These are phyloP conservation scores for Solanum raphanifolium DNA, from an alignment of 257 asterid species.

Conservation along the genomic window DNA sequence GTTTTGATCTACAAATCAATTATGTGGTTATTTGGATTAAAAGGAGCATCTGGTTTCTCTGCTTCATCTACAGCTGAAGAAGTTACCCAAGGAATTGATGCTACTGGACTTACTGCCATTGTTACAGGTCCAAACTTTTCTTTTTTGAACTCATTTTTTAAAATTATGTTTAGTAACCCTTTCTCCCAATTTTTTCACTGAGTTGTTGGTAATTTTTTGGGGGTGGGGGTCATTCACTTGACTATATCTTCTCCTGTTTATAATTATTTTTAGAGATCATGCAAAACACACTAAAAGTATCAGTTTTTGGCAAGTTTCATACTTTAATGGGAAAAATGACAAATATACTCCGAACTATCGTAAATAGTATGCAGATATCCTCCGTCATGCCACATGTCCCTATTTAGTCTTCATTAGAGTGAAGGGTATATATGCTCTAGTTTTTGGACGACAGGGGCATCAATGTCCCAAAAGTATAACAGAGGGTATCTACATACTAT, in stretches of 20 bases:
- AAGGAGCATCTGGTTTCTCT: slow-evolving; percentile 52
- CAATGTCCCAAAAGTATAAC: too few species aligned
- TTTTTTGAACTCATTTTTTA: background rate
- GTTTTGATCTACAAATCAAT: background rate
- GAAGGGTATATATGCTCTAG: too few species aligned
- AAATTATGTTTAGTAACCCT: background rate
- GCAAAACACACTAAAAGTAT: background rate
- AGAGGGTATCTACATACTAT: too few species aligned
- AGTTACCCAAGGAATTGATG: slow-evolving; percentile 50
- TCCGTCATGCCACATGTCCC: fast-evolving
- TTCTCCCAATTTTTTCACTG: background rate
- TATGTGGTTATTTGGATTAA: slow-evolving; percentile 53
- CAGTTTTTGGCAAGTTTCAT: background rate
- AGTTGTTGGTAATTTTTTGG: background rate
- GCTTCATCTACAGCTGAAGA: slow-evolving; percentile 47
- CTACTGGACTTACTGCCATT: slow-evolving; percentile 50
- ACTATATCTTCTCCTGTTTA: background rate
- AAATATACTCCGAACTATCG: too few species aligned
- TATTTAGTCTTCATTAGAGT: too few species aligned
- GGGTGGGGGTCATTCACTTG: background rate
- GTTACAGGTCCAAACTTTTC: slow-evolving; percentile 30
- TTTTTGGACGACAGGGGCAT: too few species aligned
- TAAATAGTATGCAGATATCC: too few species aligned
- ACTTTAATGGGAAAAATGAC: background rate
- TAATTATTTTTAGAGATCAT: background rate